Conservation (phyloP, 371 early-diverging fungal species). For the Haplosporangium sp. region DNA sequence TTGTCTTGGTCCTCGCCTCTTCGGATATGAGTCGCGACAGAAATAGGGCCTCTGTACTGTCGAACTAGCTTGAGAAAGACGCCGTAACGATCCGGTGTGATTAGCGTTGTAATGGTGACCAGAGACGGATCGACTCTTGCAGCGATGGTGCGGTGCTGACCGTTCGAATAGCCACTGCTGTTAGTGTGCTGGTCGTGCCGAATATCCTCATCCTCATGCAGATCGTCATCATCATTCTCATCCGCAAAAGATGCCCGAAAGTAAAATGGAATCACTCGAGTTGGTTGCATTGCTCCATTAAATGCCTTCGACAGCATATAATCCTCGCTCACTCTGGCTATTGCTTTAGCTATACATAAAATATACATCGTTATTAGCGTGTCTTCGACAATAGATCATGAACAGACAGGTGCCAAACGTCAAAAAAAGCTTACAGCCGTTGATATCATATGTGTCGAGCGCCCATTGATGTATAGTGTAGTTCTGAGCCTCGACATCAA, state of each 20-base stretch:
- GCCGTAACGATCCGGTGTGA: conserved; percentile 60
- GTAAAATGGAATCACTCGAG: conserved; percentile 59
- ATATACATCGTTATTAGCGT: background rate
- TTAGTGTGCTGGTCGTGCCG: conserved; percentile 1
- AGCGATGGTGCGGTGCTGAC: background rate
- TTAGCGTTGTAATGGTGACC: conserved; percentile 59
- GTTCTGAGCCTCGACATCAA: conserved; percentile 47
- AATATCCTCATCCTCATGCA: conserved; percentile 27
- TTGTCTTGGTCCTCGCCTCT: conserved; percentile 56
- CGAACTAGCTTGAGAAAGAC: conserved; percentile 58
- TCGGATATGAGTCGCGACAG: conserved; percentile 64
- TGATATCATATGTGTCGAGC: conserved; percentile 28
- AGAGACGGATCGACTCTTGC: conserved; percentile 28
- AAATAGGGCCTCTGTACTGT: conserved; percentile 64
- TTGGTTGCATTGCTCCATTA: conserved; percentile 56
- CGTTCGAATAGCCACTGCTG: background rate
- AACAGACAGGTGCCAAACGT: background rate
- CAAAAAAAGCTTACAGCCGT: conserved; percentile 24
- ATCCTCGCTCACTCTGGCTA: conserved; percentile 37
- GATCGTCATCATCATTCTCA: conserved; percentile 43
- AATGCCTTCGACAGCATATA: conserved; percentile 60
- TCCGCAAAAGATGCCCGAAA: conserved; percentile 49
- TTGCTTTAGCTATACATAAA: conserved; percentile 33
- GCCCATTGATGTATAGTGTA: conserved; percentile 42
- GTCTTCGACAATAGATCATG: background rate